A percentile compares a stretch with the other conserved stretches of the same genome.
phyloP scores from a whole-genome alignment of 768 basidiomycete genomes.

The Pleurotus sapidus region DNA sequence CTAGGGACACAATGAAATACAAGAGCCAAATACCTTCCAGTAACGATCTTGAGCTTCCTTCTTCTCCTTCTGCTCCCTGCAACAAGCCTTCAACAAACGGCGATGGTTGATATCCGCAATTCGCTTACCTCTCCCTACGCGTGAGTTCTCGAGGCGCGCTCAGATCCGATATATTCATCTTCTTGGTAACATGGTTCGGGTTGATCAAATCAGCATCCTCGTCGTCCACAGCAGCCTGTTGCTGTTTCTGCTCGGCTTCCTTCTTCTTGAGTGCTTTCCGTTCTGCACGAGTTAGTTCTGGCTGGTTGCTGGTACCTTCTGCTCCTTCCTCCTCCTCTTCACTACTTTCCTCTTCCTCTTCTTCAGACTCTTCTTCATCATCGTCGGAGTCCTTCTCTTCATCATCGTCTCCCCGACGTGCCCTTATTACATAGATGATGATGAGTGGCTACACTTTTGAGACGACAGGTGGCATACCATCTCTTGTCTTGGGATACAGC shows the following conservation, averaged over 20 bases:
- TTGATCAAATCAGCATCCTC: slow-evolving; percentile 75
- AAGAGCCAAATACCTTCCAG: slow-evolving; percentile 62
- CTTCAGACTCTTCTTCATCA: slow-evolving; percentile 39
- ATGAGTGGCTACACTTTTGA: slow-evolving; percentile 4
- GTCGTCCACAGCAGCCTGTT: slow-evolving; percentile 39
- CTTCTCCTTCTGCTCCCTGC: slow-evolving; percentile 90
- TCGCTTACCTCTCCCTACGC: slow-evolving; percentile 59
- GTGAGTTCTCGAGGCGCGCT: slow-evolving; percentile 57
- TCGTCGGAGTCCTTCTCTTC: slow-evolving; percentile 37
- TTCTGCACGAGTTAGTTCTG: slow-evolving; percentile 69
- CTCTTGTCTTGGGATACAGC: slow-evolving; percentile 44
- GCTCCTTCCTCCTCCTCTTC: slow-evolving; percentile 44
- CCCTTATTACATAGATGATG: slow-evolving; percentile 11
- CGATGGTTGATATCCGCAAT: background rate
- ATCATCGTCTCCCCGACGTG: slow-evolving; percentile 25
- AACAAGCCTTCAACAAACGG: slow-evolving; percentile 1
- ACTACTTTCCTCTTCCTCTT: slow-evolving; percentile 40
- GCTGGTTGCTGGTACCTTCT: slow-evolving; percentile 32
- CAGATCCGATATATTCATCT: slow-evolving; percentile 75
- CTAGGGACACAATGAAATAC: background rate
- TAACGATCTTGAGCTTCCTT: slow-evolving; percentile 85
- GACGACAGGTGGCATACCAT: slow-evolving; percentile 33
- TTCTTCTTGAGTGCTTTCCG: slow-evolving; percentile 84
- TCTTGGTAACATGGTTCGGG: slow-evolving; percentile 75
- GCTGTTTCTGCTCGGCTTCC: slow-evolving; percentile 49